Evolutionary conservation across 1,284 basidiomycete genomes (phyloP).

Genomic region (Neolentinus lepideus): DNA sequence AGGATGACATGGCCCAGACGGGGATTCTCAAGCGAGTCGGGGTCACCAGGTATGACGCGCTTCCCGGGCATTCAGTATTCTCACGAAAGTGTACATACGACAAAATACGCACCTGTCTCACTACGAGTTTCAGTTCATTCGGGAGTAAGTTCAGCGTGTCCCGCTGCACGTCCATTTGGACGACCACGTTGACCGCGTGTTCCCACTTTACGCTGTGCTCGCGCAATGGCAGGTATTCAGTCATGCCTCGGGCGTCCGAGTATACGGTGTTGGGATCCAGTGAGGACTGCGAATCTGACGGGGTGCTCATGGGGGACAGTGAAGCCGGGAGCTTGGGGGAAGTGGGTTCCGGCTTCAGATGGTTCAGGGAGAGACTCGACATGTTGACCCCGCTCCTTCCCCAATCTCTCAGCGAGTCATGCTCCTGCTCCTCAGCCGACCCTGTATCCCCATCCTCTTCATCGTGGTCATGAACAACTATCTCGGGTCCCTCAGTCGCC

Average conservation of each 20-base stretch:
- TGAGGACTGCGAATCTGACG: conserved; percentile 5
- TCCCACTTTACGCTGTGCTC: conserved; percentile 59
- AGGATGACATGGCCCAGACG: conserved; percentile 60
- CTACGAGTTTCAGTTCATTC: conserved; percentile 55
- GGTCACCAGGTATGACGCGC: conserved; percentile 46
- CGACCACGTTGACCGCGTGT: conserved; percentile 43
- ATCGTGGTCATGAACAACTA: conserved; percentile 21
- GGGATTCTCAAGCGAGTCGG: conserved; percentile 44
- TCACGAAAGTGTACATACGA: conserved; percentile 4
- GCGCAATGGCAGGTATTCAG: conserved; percentile 45
- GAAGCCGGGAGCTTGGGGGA: conserved; percentile 6
- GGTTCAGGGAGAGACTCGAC: neutral
- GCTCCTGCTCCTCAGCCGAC: conserved; percentile 8
- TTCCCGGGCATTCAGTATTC: conserved; percentile 7
- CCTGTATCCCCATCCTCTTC: conserved; percentile 13
- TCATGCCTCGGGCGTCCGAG: conserved; percentile 39
- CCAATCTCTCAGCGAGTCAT: conserved; percentile 1
- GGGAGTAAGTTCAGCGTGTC: conserved; percentile 45
- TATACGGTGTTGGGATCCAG: conserved; percentile 10
- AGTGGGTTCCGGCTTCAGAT: neutral
- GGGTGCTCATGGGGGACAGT: conserved; percentile 5
- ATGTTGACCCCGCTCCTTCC: neutral
- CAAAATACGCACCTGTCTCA: conserved; percentile 43
- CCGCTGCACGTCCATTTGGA: conserved; percentile 58
- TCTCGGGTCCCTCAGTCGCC: conserved; percentile 14